Conservation (phyloP, 148 eudicot genomes). For the Heliosperma pusillum region DNA sequence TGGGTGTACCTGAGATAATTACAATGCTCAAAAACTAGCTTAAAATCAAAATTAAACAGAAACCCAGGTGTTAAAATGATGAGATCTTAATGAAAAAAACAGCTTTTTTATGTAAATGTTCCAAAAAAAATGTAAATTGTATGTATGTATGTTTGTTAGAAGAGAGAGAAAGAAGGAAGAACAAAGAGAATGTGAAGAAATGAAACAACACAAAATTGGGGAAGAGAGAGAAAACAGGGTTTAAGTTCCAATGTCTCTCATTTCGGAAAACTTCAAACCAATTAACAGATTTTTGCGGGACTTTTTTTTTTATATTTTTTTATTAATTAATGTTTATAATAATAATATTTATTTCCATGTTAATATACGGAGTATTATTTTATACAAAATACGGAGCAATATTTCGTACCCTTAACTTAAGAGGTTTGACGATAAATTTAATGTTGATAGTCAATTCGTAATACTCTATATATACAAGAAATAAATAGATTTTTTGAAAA, state of each 20-base stretch:
- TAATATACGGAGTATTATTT: neutral
- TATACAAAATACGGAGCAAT: too few relatives aligned
- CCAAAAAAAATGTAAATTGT: constrained; percentile 1
- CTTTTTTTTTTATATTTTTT: neutral
- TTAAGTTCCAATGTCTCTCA: constrained; percentile 13
- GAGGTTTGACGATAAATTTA: too few relatives aligned
- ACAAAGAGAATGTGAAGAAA: neutral
- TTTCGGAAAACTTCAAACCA: constrained; percentile 28
- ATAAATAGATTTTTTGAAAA: too few relatives aligned
- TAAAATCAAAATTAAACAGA: neutral
- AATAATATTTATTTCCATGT: neutral
- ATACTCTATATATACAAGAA: too few relatives aligned
- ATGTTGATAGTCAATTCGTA: too few relatives aligned
- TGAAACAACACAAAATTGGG: constrained; percentile 12
- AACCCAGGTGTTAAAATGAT: constrained; percentile 14
- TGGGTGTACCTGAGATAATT: constrained; percentile 23
- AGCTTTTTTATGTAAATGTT: constrained; percentile 12
- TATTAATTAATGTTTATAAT: neutral
- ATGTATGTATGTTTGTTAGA: neutral
- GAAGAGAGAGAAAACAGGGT: constrained; percentile 30
- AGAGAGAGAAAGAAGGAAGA: constrained; percentile 13
- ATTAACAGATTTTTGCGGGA: constrained; percentile 25
- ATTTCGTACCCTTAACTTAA: too few relatives aligned
- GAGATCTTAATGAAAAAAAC: constrained; percentile 22
- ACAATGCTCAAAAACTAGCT: constrained; percentile 12